These are phyloP conservation scores for Podospora pseudoanserina DNA, from an alignment of 495 filamentous ascomycete genomes.

Conservation along the genomic window DNA sequence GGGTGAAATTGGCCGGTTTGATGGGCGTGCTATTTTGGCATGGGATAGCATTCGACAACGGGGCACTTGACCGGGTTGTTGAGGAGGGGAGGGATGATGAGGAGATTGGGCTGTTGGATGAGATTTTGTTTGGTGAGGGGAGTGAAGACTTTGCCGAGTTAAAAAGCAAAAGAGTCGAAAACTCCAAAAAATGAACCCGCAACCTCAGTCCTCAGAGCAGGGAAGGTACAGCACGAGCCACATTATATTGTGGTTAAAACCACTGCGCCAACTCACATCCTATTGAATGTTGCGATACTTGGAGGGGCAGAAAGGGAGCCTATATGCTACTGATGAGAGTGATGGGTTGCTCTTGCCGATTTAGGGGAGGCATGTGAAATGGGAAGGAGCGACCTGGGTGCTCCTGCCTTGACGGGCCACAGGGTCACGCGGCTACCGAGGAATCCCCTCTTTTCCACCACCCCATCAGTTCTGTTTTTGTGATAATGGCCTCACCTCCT, in stretches of 20 bases:
- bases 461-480: not conserved
- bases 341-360: no score
- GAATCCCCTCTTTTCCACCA: not conserved
- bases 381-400: not conserved
- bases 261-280: no score
- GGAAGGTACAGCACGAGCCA: no score
- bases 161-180: no score
- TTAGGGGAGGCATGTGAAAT: not conserved
- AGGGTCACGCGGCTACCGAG: not conserved
- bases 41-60: constrained; percentile 58
- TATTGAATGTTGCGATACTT: no score
- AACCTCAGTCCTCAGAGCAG: no score
- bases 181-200: no score
- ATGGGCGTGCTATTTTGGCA: constrained; percentile 56
- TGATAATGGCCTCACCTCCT: not conserved
- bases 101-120: constrained; percentile 46
- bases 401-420: not conserved
- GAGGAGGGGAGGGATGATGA: constrained; percentile 43
- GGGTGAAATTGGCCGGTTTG: constrained; percentile 42
- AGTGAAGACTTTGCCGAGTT: no score
- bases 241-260: no score
- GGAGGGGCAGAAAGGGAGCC: not conserved
- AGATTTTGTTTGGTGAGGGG: constrained; percentile 22
- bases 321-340: not conserved
- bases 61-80: constrained; percentile 51